Evolutionary conservation across 495 filamentous ascomycete species (phyloP).

Genomic region (Copromyces sp.): DNA sequence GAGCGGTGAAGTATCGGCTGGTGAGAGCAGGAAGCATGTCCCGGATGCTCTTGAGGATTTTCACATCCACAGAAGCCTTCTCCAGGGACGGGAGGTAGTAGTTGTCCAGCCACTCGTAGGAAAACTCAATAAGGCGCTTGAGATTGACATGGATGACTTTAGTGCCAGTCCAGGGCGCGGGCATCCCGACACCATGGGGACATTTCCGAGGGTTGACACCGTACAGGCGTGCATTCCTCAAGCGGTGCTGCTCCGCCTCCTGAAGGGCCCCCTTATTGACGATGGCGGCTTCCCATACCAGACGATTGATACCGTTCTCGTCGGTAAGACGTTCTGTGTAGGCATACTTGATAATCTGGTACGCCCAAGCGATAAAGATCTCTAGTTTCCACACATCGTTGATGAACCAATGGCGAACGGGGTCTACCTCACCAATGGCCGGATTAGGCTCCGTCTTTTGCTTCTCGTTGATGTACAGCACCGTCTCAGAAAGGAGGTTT

Average conservation of each 20-base stretch:
- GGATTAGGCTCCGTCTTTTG: conserved; percentile 52
- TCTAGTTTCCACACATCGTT: conserved; percentile 65
- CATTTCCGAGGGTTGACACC: conserved; percentile 53
- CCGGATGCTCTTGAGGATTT: conserved; percentile 25
- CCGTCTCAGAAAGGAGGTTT: conserved; percentile 54
- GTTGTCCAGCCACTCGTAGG: conserved; percentile 24
- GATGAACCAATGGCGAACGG: conserved; percentile 72
- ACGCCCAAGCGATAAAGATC: conserved; percentile 64
- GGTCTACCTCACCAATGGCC: conserved; percentile 55
- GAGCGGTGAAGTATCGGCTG: conserved; percentile 33
- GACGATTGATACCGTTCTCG: conserved; percentile 34
- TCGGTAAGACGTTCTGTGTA: conserved; percentile 46
- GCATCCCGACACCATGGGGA: conserved; percentile 58
- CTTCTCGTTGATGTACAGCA: conserved; percentile 57
- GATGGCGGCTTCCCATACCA: conserved; percentile 68
- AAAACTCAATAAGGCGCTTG: conserved; percentile 44
- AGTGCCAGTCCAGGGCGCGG: conserved; percentile 73
- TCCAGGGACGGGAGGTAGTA: conserved; percentile 4
- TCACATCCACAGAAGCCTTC: conserved; percentile 8
- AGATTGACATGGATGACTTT: conserved; percentile 46
- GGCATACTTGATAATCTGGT: conserved; percentile 56
- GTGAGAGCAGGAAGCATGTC: conserved; percentile 33
- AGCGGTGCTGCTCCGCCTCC: conserved; percentile 64
- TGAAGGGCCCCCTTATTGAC: conserved; percentile 62
- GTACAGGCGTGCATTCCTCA: conserved; percentile 54